Conservation (phyloP, 495 filamentous ascomycete species). For the Aspergillus wentii region DNA sequence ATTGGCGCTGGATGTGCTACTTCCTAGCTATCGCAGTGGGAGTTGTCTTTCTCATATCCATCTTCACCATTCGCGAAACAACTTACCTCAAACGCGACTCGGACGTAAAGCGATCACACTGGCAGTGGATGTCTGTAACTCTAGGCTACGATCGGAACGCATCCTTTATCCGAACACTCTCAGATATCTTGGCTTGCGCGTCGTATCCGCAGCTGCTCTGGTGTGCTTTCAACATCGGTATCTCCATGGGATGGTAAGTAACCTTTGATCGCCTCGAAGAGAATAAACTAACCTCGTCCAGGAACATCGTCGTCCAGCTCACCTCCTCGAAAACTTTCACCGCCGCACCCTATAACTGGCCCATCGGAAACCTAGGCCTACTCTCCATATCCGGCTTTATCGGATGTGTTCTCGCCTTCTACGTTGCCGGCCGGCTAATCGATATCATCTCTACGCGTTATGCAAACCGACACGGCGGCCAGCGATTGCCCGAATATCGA, state of each 20-base stretch:
- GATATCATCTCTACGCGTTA: slow-evolving; percentile 26
- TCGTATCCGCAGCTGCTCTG: slow-evolving; percentile 27
- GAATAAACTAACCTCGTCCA: slow-evolving; percentile 7
- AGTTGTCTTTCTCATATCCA: slow-evolving; percentile 9
- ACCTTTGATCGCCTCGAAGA: background rate
- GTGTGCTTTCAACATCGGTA: slow-evolving; percentile 23
- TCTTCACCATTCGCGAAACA: slow-evolving; percentile 26
- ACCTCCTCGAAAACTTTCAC: slow-evolving; percentile 24
- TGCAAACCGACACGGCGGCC: slow-evolving; percentile 17
- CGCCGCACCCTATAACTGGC: slow-evolving; percentile 26
- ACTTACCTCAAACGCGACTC: slow-evolving; percentile 11
- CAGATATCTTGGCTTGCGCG: slow-evolving; percentile 19
- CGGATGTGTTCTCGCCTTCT: slow-evolving; percentile 25
- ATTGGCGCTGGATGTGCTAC: slow-evolving; percentile 32
- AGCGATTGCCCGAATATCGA: slow-evolving; percentile 23
- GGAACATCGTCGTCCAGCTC: slow-evolving; percentile 31
- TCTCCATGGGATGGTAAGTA: slow-evolving; percentile 25
- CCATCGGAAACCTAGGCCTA: slow-evolving; percentile 19
- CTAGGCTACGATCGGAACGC: slow-evolving; percentile 20
- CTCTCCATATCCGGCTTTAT: slow-evolving; percentile 27
- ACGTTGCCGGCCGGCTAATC: slow-evolving; percentile 25
- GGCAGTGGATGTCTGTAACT: slow-evolving; percentile 23
- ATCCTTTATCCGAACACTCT: slow-evolving; percentile 16
- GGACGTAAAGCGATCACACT: slow-evolving; percentile 7
- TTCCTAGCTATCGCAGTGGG: slow-evolving; percentile 21